phyloP scores from a whole-genome alignment of 1,284 basidiomycete species.

The Sporisorium iseilematis-ciliati region DNA sequence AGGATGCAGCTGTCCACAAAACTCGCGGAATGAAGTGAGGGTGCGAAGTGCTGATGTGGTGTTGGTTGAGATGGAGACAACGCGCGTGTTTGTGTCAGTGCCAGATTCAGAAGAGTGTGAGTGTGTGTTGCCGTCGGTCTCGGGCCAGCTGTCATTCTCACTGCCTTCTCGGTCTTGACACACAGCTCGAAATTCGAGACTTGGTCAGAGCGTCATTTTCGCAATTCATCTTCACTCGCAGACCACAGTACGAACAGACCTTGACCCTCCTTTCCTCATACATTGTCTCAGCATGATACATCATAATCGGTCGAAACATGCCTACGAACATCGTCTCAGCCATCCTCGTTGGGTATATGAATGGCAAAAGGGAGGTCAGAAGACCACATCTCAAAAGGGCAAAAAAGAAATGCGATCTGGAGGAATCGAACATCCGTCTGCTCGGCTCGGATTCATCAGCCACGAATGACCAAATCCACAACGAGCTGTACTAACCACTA shows the following conservation, averaged over 20 bases:
- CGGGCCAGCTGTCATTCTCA: neutral
- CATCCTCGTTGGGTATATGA: too few species aligned
- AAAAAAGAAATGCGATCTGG: slow-evolving; percentile 18
- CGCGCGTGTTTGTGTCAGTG: slow-evolving; percentile 3
- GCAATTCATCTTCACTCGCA: neutral
- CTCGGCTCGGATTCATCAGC: slow-evolving; percentile 16
- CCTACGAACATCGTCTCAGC: too few species aligned
- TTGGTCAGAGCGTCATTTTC: slow-evolving; percentile 35
- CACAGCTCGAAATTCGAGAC: slow-evolving; percentile 15
- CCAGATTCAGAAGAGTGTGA: slow-evolving; percentile 1
- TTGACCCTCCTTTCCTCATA: too few species aligned
- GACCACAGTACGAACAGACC: neutral
- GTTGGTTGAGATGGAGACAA: neutral
- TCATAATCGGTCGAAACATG: too few species aligned
- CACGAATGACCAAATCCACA: slow-evolving; percentile 17
- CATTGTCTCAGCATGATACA: too few species aligned
- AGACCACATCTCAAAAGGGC: neutral
- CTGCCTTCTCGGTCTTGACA: neutral
- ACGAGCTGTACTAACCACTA: slow-evolving; percentile 39
- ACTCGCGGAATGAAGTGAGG: neutral
- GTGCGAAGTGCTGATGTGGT: neutral
- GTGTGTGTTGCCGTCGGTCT: slow-evolving; percentile 7
- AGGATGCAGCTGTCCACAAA: too few species aligned
- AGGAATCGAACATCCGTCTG: slow-evolving; percentile 52
- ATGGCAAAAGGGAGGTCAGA: too few species aligned